Evolutionary conservation across 306 rosid species (phyloP).

Genomic region (Vachellia collinsii): DNA sequence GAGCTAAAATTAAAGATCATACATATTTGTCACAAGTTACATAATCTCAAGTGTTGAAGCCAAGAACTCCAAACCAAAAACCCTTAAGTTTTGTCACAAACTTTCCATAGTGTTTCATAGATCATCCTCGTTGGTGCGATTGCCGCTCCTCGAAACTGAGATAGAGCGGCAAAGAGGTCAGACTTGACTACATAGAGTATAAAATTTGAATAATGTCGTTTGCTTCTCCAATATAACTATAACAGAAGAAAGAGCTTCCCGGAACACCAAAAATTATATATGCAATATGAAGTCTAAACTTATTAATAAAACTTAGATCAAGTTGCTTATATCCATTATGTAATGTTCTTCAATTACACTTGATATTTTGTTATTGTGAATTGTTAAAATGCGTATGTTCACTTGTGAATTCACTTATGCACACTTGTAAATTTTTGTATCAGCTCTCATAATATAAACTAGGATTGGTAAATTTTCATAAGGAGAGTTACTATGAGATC

Average conservation of each 20-base stretch:
- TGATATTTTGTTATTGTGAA: too few species aligned
- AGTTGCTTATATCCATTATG: too few species aligned
- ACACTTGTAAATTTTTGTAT: too few species aligned
- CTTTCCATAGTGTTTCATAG: constrained; percentile 68
- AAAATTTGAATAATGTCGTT: not conserved
- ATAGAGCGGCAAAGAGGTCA: constrained; percentile 21
- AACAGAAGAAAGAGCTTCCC: not conserved
- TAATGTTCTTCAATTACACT: too few species aligned
- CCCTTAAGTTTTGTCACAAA: constrained; percentile 48
- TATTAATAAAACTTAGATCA: too few species aligned
- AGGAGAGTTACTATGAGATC: too few species aligned
- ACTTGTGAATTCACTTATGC: too few species aligned
- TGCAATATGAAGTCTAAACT: not conserved
- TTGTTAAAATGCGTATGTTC: too few species aligned
- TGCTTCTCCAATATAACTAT: not conserved
- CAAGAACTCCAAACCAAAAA: constrained; percentile 30
- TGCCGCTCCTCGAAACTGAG: constrained; percentile 78
- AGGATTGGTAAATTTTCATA: too few species aligned
- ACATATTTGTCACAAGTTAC: constrained; percentile 9
- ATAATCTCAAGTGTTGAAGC: not conserved
- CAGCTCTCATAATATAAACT: too few species aligned
- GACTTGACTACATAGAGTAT: constrained; percentile 2
- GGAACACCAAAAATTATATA: not conserved
- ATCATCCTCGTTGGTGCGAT: constrained; percentile 66
- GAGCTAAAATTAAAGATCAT: constrained; percentile 37